Evolutionary conservation across 176 grass and related monocot genomes (phyloP).

Genomic region (Thalia dealbata): DNA sequence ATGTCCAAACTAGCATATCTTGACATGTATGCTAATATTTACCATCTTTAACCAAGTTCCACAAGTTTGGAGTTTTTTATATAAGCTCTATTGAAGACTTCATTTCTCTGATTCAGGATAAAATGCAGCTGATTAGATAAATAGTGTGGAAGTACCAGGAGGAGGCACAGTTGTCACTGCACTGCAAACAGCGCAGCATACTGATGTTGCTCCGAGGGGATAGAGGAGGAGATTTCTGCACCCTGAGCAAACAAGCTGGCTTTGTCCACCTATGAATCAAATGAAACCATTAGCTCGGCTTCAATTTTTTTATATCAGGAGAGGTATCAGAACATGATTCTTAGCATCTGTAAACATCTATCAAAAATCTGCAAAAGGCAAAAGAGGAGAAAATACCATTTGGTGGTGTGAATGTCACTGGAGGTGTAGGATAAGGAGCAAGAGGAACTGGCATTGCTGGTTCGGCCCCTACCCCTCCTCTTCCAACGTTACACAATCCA

Average conservation of each 20-base stretch:
- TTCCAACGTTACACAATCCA: background rate
- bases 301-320: too few relatives aligned
- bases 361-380: too few relatives aligned
- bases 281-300: background rate
- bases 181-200: conserved; percentile 92
- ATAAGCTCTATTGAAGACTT: background rate
- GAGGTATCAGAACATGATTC: too few relatives aligned
- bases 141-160: conserved; percentile 41
- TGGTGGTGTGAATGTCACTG: too few relatives aligned
- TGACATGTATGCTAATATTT: too few relatives aligned
- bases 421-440: too few relatives aligned
- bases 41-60: too few relatives aligned
- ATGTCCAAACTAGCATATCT: background rate
- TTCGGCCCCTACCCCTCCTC: background rate
- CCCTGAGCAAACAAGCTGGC: conserved; percentile 82
- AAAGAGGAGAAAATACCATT: too few relatives aligned
- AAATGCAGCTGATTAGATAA: background rate
- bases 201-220: conserved; percentile 79
- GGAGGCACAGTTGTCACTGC: conserved; percentile 73
- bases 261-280: conserved; percentile 46
- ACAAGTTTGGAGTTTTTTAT: background rate
- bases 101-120: background rate
- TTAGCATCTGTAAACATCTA: too few relatives aligned
- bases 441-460: too few relatives aligned
- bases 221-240: conserved; percentile 93